A percentile compares a stretch with the other conserved stretches of the same genome.
These are phyloP conservation scores for Penicillium arizonense DNA, from an alignment of 495 filamentous ascomycete species.

Conservation along the genomic window DNA sequence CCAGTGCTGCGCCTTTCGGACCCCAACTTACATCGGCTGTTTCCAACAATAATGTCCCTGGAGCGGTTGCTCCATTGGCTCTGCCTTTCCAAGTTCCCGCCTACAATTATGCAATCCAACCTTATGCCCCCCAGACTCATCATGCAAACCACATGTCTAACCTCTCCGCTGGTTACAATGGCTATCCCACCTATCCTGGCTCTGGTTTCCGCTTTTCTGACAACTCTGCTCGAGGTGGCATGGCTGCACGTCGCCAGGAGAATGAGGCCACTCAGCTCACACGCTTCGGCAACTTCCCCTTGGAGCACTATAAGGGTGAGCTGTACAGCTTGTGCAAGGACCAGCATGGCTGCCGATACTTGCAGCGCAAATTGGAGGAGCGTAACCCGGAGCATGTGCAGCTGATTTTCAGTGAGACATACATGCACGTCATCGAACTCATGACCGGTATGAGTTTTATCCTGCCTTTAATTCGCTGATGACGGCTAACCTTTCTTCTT, in stretches of 20 bases:
- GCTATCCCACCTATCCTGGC: conserved; percentile 22
- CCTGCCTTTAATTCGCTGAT: background rate
- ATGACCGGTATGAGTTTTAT: conserved; percentile 71
- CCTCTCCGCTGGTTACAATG: conserved; percentile 22
- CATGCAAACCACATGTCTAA: conserved; percentile 27
- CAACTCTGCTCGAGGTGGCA: conserved; percentile 21
- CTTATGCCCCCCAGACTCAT: conserved; percentile 29
- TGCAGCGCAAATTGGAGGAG: conserved; percentile 97
- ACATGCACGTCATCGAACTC: conserved; percentile 87
- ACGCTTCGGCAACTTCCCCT: conserved; percentile 71
- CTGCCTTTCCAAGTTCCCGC: conserved; percentile 31
- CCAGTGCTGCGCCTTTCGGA: conserved; percentile 69
- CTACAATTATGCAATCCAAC: conserved; percentile 33
- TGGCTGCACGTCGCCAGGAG: conserved; percentile 31
- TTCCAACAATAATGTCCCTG: conserved; percentile 13
- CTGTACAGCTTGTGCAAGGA: conserved; percentile 92
- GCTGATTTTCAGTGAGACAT: conserved; percentile 90
- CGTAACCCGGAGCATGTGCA: conserved; percentile 77
- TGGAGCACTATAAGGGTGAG: conserved; percentile 77
- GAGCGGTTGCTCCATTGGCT: conserved; percentile 16
- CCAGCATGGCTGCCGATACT: conserved; percentile 91
- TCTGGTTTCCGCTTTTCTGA: conserved; percentile 37
- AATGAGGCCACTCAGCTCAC: conserved; percentile 39
- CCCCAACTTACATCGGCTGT: conserved; percentile 35
- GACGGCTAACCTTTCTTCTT: conserved; percentile 10